These are phyloP conservation scores for Exserohilum turcica DNA, from an alignment of 2,329 filamentous ascomycete species.

Conservation along the genomic window DNA sequence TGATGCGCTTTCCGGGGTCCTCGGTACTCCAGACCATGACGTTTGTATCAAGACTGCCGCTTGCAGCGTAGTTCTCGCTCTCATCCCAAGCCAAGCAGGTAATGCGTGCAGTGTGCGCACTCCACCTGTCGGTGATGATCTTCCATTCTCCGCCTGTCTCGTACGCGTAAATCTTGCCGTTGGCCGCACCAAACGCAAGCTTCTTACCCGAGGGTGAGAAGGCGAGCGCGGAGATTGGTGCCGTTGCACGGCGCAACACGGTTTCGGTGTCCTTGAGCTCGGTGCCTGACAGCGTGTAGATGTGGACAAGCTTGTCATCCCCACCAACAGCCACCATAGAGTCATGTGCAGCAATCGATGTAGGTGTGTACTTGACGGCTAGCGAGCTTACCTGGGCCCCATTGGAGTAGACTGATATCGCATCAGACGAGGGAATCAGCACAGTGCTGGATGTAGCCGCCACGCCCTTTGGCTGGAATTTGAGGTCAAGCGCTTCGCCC, in stretches of 20 bases:
- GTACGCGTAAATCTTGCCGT: constrained; percentile 88
- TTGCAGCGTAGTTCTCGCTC: constrained; percentile 75
- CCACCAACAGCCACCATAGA: constrained; percentile 75
- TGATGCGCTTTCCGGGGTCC: constrained; percentile 82
- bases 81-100: constrained; percentile 77
- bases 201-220: constrained; percentile 80
- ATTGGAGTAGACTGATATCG: constrained; percentile 65
- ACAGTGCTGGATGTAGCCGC: constrained; percentile 60
- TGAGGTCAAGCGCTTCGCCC: constrained; percentile 69
- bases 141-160: constrained; percentile 65
- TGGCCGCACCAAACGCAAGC: constrained; percentile 80
- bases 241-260: constrained; percentile 70
- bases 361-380: constrained; percentile 67
- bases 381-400: constrained; percentile 64
- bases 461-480: constrained; percentile 80
- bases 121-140: constrained; percentile 80
- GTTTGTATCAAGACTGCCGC: constrained; percentile 87
- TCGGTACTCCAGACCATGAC: constrained; percentile 88
- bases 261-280: constrained; percentile 59
- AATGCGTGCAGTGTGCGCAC: constrained; percentile 70
- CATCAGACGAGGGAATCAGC: constrained; percentile 59
- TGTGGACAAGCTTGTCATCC: constrained; percentile 72
- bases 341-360: constrained; percentile 71
- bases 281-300: constrained; percentile 69
- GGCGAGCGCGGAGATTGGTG: constrained; percentile 76